phyloP scores from a whole-genome alignment of 306 rosid genomes.

The Castanopsis chinensis region DNA sequence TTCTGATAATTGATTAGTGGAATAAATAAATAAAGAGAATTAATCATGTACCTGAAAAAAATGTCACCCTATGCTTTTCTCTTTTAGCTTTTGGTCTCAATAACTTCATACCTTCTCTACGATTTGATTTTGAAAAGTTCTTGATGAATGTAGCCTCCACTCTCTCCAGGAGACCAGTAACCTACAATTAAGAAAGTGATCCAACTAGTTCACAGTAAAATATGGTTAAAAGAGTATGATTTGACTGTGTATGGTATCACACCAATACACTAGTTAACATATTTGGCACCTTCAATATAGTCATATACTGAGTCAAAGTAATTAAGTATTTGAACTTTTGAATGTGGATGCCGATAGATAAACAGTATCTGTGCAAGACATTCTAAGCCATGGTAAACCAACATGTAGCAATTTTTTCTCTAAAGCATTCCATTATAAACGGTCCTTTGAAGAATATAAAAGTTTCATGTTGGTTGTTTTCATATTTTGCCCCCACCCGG shows the following conservation, averaged over 20 bases:
- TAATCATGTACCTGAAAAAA: conserved; percentile 44
- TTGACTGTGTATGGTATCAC: background rate
- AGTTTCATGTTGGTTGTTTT: too few relatives aligned
- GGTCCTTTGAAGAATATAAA: too few relatives aligned
- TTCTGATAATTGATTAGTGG: background rate
- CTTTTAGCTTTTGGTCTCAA: conserved; percentile 42
- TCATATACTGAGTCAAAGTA: background rate
- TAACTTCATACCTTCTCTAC: conserved; percentile 47
- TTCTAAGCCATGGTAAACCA: background rate
- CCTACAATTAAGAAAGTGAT: conserved; percentile 27
- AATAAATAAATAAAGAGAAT: background rate
- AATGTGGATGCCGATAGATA: background rate
- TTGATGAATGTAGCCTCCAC: conserved; percentile 58
- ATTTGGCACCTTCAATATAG: background rate
- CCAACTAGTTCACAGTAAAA: background rate
- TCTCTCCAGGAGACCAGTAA: conserved; percentile 49
- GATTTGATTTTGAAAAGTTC: conserved; percentile 51
- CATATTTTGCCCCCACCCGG: too few relatives aligned
- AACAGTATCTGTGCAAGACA: background rate
- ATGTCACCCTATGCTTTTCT: conserved; percentile 41
- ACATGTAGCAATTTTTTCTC: background rate
- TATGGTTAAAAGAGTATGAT: background rate
- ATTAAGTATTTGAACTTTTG: background rate
- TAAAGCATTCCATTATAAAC: background rate
- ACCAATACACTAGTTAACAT: background rate